Evolutionary conservation across 2,329 filamentous ascomycete genomes (phyloP).

Genomic region (Alternaria rosae): DNA sequence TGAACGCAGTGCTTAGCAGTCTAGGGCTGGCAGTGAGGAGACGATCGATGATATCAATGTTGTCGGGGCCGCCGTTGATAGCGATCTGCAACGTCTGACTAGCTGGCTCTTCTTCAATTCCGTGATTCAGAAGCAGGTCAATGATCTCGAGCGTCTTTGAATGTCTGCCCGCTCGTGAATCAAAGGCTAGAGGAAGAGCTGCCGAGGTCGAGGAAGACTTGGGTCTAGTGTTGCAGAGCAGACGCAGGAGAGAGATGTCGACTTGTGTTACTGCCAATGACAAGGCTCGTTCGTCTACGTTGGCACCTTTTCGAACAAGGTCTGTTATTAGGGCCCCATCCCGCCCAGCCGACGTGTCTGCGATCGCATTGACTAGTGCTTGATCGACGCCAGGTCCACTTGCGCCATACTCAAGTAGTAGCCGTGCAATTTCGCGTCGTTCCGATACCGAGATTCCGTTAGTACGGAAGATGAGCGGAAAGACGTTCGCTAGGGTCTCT

Average conservation of each 20-base stretch:
- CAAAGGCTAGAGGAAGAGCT: slow-evolving; percentile 41
- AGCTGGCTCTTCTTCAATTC: slow-evolving; percentile 33
- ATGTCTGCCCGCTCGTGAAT: slow-evolving; percentile 31
- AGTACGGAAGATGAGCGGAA: slow-evolving; percentile 28
- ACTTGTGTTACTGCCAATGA: slow-evolving; percentile 37
- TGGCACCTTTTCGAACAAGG: slow-evolving; percentile 33
- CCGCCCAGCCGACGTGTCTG: slow-evolving; percentile 33
- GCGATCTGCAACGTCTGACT: slow-evolving; percentile 35
- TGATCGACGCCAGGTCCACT: slow-evolving; percentile 38
- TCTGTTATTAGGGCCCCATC: slow-evolving; percentile 37
- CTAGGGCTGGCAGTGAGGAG: slow-evolving; percentile 33
- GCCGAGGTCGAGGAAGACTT: slow-evolving; percentile 29
- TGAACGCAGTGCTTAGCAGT: slow-evolving; percentile 37
- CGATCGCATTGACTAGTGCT: slow-evolving; percentile 38
- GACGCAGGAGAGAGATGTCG: slow-evolving; percentile 35
- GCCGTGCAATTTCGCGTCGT: slow-evolving; percentile 26
- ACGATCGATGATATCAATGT: slow-evolving; percentile 43
- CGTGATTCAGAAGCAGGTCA: slow-evolving; percentile 36
- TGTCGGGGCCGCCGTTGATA: slow-evolving; percentile 37
- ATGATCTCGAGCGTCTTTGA: slow-evolving; percentile 33
- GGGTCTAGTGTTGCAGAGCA: slow-evolving; percentile 35
- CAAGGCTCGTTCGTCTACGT: slow-evolving; percentile 37
- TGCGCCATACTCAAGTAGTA: slow-evolving; percentile 39
- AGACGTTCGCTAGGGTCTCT: slow-evolving; percentile 29
- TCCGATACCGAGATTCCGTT: slow-evolving; percentile 29